Conservation (phyloP, 805 yeast genomes). For the Spathaspora passalidarum region DNA sequence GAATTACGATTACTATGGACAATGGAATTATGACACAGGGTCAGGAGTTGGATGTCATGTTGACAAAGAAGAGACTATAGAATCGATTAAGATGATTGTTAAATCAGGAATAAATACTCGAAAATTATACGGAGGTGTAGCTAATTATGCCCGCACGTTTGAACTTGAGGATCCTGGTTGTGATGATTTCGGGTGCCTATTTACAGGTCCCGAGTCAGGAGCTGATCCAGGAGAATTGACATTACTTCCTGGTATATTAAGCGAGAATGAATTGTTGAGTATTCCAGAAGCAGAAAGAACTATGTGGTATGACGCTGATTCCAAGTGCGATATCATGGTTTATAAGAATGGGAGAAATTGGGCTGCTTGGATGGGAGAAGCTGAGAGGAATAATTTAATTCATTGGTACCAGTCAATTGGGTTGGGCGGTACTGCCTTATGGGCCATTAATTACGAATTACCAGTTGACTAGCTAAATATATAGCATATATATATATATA, state of each 20-base stretch:
- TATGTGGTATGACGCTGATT: constrained; percentile 10
- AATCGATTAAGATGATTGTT: constrained; percentile 12
- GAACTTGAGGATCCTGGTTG: constrained; percentile 10
- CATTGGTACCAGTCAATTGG: constrained; percentile 12
- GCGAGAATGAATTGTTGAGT: constrained; percentile 14
- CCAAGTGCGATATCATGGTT: constrained; percentile 16
- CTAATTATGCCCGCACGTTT: constrained; percentile 18
- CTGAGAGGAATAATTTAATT: constrained; percentile 9
- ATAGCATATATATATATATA: too few relatives aligned
- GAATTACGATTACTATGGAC: constrained; percentile 17
- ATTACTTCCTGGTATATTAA: constrained; percentile 12
- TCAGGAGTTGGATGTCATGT: constrained; percentile 14
- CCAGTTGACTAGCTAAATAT: constrained; percentile 1
- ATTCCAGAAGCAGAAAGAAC: constrained; percentile 7
- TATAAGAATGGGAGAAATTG: constrained; percentile 11
- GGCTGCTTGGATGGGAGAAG: constrained; percentile 16
- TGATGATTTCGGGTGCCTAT: constrained; percentile 12
- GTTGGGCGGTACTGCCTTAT: constrained; percentile 15
- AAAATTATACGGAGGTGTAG: constrained; percentile 19
- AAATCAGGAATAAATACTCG: constrained; percentile 17
- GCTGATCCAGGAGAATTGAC: constrained; percentile 10
- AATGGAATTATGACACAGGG: constrained; percentile 10
- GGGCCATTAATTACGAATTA: constrained; percentile 14
- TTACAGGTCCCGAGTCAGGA: constrained; percentile 13
- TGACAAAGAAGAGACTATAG: constrained; percentile 8